phyloP scores from a whole-genome alignment of 306 rosid genomes.

The Calophaca sinica region DNA sequence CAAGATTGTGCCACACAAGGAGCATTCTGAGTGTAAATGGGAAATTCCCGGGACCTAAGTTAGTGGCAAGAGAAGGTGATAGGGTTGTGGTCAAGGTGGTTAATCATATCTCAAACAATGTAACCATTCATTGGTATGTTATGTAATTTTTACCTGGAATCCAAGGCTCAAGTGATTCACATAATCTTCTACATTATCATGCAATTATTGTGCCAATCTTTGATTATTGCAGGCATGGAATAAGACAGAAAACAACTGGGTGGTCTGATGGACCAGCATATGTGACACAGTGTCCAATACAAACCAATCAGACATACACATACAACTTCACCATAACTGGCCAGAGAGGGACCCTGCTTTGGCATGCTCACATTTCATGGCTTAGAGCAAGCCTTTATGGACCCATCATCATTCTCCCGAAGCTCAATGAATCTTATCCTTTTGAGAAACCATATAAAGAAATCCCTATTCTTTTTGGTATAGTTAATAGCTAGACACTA shows the following conservation, averaged over 20 bases:
- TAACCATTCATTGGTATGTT: conserved; percentile 82
- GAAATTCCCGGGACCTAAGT: conserved; percentile 74
- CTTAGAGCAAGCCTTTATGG: conserved; percentile 72
- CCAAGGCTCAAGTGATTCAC: background rate
- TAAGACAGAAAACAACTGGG: conserved; percentile 66
- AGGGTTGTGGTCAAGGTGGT: conserved; percentile 67
- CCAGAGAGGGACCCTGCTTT: conserved; percentile 81
- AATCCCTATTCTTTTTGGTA: conserved; percentile 79
- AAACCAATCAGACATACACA: conserved; percentile 62
- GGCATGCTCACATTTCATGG: conserved; percentile 96
- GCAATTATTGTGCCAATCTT: background rate
- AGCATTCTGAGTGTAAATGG: conserved; percentile 70
- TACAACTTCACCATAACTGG: conserved; percentile 80
- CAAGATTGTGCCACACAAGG: conserved; percentile 80
- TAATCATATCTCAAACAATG: conserved; percentile 68
- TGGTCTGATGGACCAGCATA: conserved; percentile 95
- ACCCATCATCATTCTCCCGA: conserved; percentile 80
- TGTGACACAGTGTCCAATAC: conserved; percentile 90
- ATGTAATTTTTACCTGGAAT: background rate
- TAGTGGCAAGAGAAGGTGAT: conserved; percentile 88
- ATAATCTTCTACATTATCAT: background rate
- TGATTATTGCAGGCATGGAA: conserved; percentile 70
- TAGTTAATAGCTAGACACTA: background rate
- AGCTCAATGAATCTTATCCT: conserved; percentile 72
- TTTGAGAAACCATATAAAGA: conserved; percentile 72